Evolutionary conservation across 371 early-diverging fungal genomes (phyloP).

Genomic region (Lichtheimia ornata): DNA sequence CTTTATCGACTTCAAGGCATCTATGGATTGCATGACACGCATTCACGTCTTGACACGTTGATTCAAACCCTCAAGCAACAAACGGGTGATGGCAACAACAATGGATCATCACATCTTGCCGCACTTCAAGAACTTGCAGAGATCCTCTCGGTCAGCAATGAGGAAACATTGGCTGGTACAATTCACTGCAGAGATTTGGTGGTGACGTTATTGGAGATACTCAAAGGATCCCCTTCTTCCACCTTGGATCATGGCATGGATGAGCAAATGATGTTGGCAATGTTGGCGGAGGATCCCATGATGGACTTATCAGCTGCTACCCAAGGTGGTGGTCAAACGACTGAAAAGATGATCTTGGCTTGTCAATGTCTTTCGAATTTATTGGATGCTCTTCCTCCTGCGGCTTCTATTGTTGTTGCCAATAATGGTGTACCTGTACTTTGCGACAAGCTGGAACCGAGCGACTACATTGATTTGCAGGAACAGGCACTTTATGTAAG

Average conservation of each 20-base stretch:
- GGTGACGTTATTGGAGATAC: slow-evolving; percentile 50
- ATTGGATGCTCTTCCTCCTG: slow-evolving; percentile 80
- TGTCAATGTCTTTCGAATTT: slow-evolving; percentile 86
- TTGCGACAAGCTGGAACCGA: slow-evolving; percentile 70
- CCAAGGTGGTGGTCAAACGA: slow-evolving; percentile 37
- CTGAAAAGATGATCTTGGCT: slow-evolving; percentile 79
- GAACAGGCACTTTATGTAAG: slow-evolving; percentile 78
- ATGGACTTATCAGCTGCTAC: slow-evolving; percentile 24
- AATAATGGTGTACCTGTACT: slow-evolving; percentile 70
- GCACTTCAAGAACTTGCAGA: slow-evolving; percentile 68
- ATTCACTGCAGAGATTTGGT: slow-evolving; percentile 54
- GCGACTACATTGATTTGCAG: slow-evolving; percentile 88
- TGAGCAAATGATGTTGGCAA: slow-evolving; percentile 1
- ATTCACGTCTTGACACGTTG: too few species aligned
- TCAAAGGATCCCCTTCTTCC: slow-evolving; percentile 32
- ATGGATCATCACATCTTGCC: slow-evolving; percentile 40
- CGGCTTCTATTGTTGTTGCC: slow-evolving; percentile 58
- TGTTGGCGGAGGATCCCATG: slow-evolving; percentile 41
- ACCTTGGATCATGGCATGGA: slow-evolving; percentile 14
- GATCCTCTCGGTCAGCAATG: slow-evolving; percentile 65
- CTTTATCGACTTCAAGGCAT: too few species aligned
- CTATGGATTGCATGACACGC: too few species aligned
- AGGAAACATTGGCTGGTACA: slow-evolving; percentile 57
- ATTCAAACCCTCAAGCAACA: too few species aligned
- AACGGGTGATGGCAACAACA: slow-evolving; percentile 18